Base-by-base conservation (phyloP, 1,139 yeast genomes). In the Candida glucosophila region DNA sequence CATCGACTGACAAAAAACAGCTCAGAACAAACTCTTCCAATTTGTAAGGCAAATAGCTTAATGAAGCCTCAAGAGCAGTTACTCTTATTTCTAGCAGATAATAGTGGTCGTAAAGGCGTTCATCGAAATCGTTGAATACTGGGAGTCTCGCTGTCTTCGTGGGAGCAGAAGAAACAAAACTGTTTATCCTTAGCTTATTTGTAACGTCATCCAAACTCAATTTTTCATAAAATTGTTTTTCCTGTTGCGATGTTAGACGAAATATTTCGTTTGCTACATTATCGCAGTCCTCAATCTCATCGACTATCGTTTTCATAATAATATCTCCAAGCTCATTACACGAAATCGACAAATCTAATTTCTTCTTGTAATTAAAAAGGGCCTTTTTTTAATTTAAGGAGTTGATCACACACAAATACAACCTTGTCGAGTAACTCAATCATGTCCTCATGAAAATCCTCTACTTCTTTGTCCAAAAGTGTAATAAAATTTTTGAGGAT, bases 1-100 rank as follows among this genome's bases (percentile, higher is more conserved):
- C 21, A 34, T 54, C 47, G 24, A 32, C 20, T 11, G 16, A 17
- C 5, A 29, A 17, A 3, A 22, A 22, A 25, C 60, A 65, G 25
- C 47, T 43, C 11, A 41, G 44, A 28, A 43, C 51, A 42, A 62
- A 68, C 26, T 58, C 62, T 12, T 70, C 70, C 13, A 78, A 55
- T 26, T 79, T 54, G 10, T 55, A 40, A 0, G 82, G 81, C 4
- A 79, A 55, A 29, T 75, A 66, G 22, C 67, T 62, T 9, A 79
- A 41, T 12, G 88, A 76, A 3, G 75, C 77, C 22, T 57, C 54
- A 23, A 77, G 51, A 0, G 83, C 83, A 17, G 55, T 56, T 8
- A 73, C 37, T 17, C 56, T 46, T 5, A 51, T 36, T 15, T 54
- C 56, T 6, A 65, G 41, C 4, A 35, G 40, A 9, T 49, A 28